These are phyloP conservation scores for Backusella macrospora DNA, from an alignment of 192 early-diverging fungal genomes.

Conservation along the genomic window DNA sequence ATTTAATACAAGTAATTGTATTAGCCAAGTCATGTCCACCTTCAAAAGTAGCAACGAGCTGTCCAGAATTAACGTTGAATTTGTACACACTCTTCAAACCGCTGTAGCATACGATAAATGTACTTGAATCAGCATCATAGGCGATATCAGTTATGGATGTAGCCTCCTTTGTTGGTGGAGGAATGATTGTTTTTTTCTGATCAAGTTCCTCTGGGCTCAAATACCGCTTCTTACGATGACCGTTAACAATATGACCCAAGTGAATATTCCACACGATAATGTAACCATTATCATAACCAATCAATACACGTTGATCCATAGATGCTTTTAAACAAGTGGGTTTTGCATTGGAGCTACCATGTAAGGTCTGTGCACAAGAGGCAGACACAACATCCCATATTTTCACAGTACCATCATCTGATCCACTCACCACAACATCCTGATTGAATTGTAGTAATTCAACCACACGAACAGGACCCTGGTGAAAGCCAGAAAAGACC, in stretches of 20 bases:
- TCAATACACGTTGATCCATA: conserved; percentile 31
- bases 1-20: conserved; percentile 29
- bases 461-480: conserved; percentile 50
- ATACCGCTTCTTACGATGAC: not conserved
- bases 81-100: conserved; percentile 20
- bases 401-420: conserved; percentile 51
- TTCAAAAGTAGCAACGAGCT: conserved; percentile 30
- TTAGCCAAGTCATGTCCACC: conserved; percentile 13
- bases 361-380: conserved; percentile 40
- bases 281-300: conserved; percentile 38
- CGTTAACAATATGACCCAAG: conserved; percentile 8
- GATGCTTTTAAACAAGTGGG: conserved; percentile 10
- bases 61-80: conserved; percentile 23
- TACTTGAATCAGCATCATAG: conserved; percentile 17
- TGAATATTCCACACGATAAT: conserved; percentile 40
- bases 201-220: not conserved
- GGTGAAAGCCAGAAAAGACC: conserved; percentile 57
- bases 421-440: conserved; percentile 49
- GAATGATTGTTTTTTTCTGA: not conserved
- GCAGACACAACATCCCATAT: conserved; percentile 52
- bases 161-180: not conserved
- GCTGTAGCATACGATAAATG: conserved; percentile 30
- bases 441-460: conserved; percentile 19
- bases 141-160: conserved; percentile 15
- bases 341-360: conserved; percentile 8